Conservation (phyloP, 805 yeast species). For the Brettanomyces nanus region DNA sequence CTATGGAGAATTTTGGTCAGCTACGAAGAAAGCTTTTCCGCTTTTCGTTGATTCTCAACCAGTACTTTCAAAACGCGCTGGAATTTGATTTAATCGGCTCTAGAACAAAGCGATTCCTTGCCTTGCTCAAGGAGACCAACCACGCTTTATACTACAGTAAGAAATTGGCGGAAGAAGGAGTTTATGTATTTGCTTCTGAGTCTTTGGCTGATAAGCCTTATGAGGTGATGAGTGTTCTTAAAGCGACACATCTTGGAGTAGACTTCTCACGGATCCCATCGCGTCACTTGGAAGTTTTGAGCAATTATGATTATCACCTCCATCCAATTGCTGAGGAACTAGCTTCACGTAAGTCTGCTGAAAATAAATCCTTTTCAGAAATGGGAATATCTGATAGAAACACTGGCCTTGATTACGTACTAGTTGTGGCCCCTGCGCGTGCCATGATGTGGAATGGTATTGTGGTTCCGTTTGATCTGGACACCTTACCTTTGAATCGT, state of each 20-base stretch:
- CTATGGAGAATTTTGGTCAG: conserved; percentile 65
- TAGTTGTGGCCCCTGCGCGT: conserved; percentile 70
- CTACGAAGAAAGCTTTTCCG: conserved; percentile 76
- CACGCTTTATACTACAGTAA: conserved; percentile 71
- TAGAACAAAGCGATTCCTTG: conserved; percentile 43
- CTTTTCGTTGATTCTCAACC: conserved; percentile 58
- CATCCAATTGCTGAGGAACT: conserved; percentile 8
- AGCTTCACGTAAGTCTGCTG: conserved; percentile 14
- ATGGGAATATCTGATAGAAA: not conserved
- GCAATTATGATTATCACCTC: conserved; percentile 6
- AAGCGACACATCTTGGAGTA: conserved; percentile 44
- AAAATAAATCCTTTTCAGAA: not conserved
- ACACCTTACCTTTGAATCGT: conserved; percentile 44
- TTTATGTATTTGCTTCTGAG: conserved; percentile 71
- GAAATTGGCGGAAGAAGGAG: conserved; percentile 62
- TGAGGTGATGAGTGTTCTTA: conserved; percentile 36
- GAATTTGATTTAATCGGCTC: conserved; percentile 46
- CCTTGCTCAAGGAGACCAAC: conserved; percentile 50
- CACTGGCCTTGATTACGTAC: conserved; percentile 41
- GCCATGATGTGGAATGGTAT: conserved; percentile 91
- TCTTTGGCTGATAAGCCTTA: conserved; percentile 35
- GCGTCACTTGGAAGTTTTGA: conserved; percentile 24
- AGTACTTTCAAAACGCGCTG: conserved; percentile 67
- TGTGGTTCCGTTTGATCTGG: conserved; percentile 47
- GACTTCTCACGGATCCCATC: conserved; percentile 31